phyloP scores from a whole-genome alignment of 2,329 filamentous ascomycete genomes.

The Colletotrichum phormii region DNA sequence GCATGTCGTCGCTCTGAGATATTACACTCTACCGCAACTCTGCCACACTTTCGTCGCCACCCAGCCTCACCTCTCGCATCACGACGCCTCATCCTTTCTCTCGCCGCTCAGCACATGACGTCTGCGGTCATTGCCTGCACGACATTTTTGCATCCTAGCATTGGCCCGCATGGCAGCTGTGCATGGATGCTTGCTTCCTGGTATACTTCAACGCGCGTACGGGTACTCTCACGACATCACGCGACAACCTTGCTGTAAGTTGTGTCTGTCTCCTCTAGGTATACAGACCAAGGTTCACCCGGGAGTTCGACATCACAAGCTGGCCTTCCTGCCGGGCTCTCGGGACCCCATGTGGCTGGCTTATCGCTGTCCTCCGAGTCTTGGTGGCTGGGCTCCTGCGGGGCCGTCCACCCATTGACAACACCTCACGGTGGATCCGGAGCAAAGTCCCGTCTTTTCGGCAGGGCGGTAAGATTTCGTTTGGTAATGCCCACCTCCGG shows the following conservation, averaged over 20 bases:
- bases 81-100: not conserved
- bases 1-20: not conserved
- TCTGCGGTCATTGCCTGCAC: not conserved
- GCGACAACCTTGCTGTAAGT: not conserved
- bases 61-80: not conserved
- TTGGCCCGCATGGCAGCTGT: not conserved
- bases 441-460: constrained; percentile 2
- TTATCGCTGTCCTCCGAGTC: not conserved
- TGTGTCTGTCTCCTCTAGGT: not conserved
- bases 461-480: not conserved
- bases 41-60: not conserved
- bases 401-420: not conserved
- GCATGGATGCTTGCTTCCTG: not conserved
- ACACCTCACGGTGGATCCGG: not conserved
- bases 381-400: not conserved
- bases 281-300: not conserved
- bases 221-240: not conserved
- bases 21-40: not conserved
- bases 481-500: constrained; percentile 4
- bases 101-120: not conserved
- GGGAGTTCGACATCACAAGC: not conserved
- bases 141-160: not conserved
- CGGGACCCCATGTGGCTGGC: not conserved
- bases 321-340: not conserved
- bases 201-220: not conserved